Evolutionary conservation across 2,329 filamentous ascomycete genomes (phyloP).

Genomic region (Mariannaea elegans): DNA sequence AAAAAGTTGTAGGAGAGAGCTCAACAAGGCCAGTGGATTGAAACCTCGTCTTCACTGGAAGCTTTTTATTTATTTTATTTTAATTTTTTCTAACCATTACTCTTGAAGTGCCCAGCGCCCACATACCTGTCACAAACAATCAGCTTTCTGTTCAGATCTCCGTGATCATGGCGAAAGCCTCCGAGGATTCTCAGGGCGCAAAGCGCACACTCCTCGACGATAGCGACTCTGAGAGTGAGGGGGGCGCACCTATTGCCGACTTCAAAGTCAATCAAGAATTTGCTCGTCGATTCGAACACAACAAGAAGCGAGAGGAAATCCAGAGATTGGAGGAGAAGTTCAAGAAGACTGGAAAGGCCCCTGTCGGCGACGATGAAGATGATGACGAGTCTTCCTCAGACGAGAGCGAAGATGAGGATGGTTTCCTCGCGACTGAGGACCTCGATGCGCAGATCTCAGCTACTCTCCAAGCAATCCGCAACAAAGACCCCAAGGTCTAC

Average conservation of each 20-base stretch:
- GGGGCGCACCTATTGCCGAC: slow-evolving; percentile 51
- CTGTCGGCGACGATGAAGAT: slow-evolving; percentile 56
- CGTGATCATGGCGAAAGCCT: slow-evolving; percentile 28
- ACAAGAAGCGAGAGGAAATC: slow-evolving; percentile 93
- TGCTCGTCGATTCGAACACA: slow-evolving; percentile 90
- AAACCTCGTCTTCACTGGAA: neutral
- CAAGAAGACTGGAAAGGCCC: slow-evolving; percentile 53
- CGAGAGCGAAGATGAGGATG: slow-evolving; percentile 90
- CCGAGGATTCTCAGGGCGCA: slow-evolving; percentile 45
- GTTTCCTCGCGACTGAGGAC: slow-evolving; percentile 83
- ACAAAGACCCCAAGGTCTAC: slow-evolving; percentile 92
- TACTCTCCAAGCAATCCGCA: slow-evolving; percentile 86
- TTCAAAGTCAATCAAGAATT: slow-evolving; percentile 93
- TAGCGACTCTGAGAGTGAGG: slow-evolving; percentile 59
- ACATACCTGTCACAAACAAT: no score
- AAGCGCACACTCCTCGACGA: slow-evolving; percentile 66
- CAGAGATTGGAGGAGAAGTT: slow-evolving; percentile 89
- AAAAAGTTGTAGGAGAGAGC: slow-evolving; percentile 37
- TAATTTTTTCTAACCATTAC: neutral
- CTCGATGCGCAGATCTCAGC: slow-evolving; percentile 88
- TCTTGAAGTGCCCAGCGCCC: no score
- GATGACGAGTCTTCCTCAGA: slow-evolving; percentile 73
- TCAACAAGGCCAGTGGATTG: slow-evolving; percentile 21
- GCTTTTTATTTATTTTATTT: slow-evolving; percentile 6
- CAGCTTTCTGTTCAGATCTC: neutral